Conservation (phyloP, 163 green algal genomes). For the Coccomyxa subellipsoidea region DNA sequence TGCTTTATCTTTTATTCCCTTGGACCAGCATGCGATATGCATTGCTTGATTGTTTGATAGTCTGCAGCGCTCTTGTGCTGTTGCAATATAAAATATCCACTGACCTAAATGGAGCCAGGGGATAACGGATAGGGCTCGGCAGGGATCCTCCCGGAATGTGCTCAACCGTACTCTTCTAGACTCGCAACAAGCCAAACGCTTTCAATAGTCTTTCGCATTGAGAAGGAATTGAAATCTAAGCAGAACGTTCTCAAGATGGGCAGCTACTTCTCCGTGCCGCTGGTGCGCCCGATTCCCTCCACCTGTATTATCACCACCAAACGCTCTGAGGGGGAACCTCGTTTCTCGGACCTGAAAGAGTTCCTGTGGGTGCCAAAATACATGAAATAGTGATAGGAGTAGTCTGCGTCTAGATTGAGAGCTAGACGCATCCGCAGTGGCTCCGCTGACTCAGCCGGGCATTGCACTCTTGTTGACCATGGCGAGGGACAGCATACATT, state of each 20-base stretch:
- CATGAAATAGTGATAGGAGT: neutral
- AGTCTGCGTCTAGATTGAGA: neutral
- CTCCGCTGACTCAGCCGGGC: neutral
- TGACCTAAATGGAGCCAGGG: no score
- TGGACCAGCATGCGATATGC: no score
- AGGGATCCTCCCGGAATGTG: neutral
- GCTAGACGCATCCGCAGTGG: neutral
- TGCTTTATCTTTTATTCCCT: no score
- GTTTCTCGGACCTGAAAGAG: neutral
- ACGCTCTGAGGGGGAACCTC: neutral
- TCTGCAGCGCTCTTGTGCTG: no score
- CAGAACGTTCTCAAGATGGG: neutral
- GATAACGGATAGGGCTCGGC: no score
- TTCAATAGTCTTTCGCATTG: neutral
- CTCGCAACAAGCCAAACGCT: neutral
- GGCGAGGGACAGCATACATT: no score
- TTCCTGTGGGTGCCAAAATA: neutral
- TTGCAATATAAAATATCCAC: no score
- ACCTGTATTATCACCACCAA: neutral
- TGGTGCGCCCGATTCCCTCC: neutral
- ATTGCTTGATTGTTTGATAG: no score
- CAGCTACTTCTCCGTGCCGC: conserved; percentile 5
- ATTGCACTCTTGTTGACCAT: neutral
- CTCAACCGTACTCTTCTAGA: neutral
- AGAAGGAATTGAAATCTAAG: neutral